Conservation (phyloP, 768 basidiomycete species). For the Mycena leptocephala region DNA sequence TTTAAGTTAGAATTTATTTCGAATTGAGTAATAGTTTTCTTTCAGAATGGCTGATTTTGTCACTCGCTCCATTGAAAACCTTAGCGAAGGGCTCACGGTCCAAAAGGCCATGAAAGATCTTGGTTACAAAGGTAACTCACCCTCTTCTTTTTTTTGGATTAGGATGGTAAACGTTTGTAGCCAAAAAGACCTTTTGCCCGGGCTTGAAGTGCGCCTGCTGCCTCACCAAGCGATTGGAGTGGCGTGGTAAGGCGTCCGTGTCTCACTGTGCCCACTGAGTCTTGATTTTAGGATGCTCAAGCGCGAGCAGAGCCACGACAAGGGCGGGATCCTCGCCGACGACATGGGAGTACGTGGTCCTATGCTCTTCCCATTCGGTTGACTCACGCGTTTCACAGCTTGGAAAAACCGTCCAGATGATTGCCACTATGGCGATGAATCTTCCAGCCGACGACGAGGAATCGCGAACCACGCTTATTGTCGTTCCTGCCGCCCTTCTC, state of each 20-base stretch:
- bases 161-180: no score
- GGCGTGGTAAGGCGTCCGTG: slow-evolving; percentile 64
- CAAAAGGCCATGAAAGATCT: slow-evolving; percentile 68
- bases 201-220: slow-evolving; percentile 79
- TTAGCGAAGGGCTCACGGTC: slow-evolving; percentile 68
- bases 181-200: slow-evolving; percentile 73
- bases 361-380: background rate
- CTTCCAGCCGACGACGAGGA: slow-evolving; percentile 64
- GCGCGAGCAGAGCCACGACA: slow-evolving; percentile 67
- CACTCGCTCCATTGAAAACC: slow-evolving; percentile 71
- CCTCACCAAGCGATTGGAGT: slow-evolving; percentile 87
- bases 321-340: slow-evolving; percentile 80
- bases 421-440: slow-evolving; percentile 84
- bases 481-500: slow-evolving; percentile 84
- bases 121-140: slow-evolving; percentile 66
- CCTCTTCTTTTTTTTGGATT: no score
- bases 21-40: background rate
- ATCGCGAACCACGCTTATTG: slow-evolving; percentile 74
- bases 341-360: slow-evolving; percentile 77
- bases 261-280: background rate
- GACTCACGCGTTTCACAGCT: slow-evolving; percentile 35
- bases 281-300: slow-evolving; percentile 72
- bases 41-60: slow-evolving; percentile 76
- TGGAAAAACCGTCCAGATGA: slow-evolving; percentile 84
- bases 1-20: background rate